phyloP scores from a whole-genome alignment of 345 rosid species.

The Gynandropsis gynandra region DNA sequence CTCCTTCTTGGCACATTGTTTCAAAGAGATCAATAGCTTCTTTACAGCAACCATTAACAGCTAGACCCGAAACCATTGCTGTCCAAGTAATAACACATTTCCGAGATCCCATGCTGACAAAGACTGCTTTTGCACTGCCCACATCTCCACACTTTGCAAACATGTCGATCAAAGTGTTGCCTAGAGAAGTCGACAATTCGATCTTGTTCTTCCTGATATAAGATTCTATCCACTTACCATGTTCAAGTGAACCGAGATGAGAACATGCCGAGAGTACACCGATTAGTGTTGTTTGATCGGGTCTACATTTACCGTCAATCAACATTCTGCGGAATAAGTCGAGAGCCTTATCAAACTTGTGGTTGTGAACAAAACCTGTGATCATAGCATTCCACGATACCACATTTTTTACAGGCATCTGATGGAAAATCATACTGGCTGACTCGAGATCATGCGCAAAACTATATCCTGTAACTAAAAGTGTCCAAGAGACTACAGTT shows the following conservation, averaged over 20 bases:
- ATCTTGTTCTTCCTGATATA: slow-evolving; percentile 23
- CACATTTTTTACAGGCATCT: slow-evolving; percentile 23
- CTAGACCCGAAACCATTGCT: slow-evolving; percentile 28
- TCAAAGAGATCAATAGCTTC: slow-evolving; percentile 25
- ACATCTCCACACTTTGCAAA: slow-evolving; percentile 33
- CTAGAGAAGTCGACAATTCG: slow-evolving; percentile 25
- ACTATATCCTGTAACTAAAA: slow-evolving; percentile 25
- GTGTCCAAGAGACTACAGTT: slow-evolving; percentile 25
- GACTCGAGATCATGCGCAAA: slow-evolving; percentile 21
- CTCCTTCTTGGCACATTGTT: slow-evolving; percentile 19
- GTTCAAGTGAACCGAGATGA: slow-evolving; percentile 30
- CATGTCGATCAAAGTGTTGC: slow-evolving; percentile 35
- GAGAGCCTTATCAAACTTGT: slow-evolving; percentile 30
- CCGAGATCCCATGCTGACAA: slow-evolving; percentile 17
- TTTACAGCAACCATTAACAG: slow-evolving; percentile 22
- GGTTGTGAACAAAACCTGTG: slow-evolving; percentile 28
- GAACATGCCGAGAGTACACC: slow-evolving; percentile 29
- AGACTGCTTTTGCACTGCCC: slow-evolving; percentile 20
- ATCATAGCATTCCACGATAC: slow-evolving; percentile 32
- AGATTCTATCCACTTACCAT: slow-evolving; percentile 31
- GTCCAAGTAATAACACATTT: slow-evolving; percentile 33
- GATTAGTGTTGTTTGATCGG: slow-evolving; percentile 28
- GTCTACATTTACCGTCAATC: slow-evolving; percentile 24
- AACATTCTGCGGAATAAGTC: slow-evolving; percentile 25
- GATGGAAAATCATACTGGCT: slow-evolving; percentile 16